These are phyloP conservation scores for Monosporascus cannonballus DNA, from an alignment of 2,329 filamentous ascomycete genomes.

Conservation along the genomic window DNA sequence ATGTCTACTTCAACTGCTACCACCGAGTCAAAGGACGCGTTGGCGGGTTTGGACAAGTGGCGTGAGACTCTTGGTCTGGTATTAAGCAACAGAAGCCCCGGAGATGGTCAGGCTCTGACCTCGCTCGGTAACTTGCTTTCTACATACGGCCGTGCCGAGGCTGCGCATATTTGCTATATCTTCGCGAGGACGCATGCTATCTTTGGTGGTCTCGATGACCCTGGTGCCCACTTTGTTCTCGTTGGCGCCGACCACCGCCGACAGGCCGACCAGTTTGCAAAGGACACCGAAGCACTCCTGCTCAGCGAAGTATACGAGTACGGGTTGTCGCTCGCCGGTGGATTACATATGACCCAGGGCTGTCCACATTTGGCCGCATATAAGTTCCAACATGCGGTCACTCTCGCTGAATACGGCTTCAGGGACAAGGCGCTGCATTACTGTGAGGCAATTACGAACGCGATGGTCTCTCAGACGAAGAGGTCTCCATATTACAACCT, in stretches of 20 bases:
- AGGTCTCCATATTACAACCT: slow-evolving; percentile 82
- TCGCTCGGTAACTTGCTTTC: slow-evolving; percentile 77
- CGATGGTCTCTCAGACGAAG: slow-evolving; percentile 75
- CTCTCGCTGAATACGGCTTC: slow-evolving; percentile 77
- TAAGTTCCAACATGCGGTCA: slow-evolving; percentile 82
- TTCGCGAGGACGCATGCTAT: slow-evolving; percentile 68
- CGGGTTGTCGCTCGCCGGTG: slow-evolving; percentile 65
- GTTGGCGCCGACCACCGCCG: slow-evolving; percentile 77
- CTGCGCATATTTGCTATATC: slow-evolving; percentile 88
- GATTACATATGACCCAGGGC: slow-evolving; percentile 45
- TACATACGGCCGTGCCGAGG: slow-evolving; percentile 82
- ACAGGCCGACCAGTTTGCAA: slow-evolving; percentile 64
- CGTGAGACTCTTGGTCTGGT: slow-evolving; percentile 82
- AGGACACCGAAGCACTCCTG: slow-evolving; percentile 79
- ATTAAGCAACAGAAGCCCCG: slow-evolving; percentile 77
- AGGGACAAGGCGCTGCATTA: slow-evolving; percentile 83
- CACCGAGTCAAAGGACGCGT: slow-evolving; percentile 61
- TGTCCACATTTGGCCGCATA: slow-evolving; percentile 83
- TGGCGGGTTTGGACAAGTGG: slow-evolving; percentile 90
- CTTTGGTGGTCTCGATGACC: slow-evolving; percentile 80
- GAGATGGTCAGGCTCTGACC: slow-evolving; percentile 71
- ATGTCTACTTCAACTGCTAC: slow-evolving; percentile 65
- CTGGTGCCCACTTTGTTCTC: slow-evolving; percentile 70
- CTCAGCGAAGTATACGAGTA: slow-evolving; percentile 97
- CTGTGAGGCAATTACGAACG: slow-evolving; percentile 73